Base-by-base conservation (phyloP, 768 basidiomycete genomes). In the Boletus bicolor region DNA sequence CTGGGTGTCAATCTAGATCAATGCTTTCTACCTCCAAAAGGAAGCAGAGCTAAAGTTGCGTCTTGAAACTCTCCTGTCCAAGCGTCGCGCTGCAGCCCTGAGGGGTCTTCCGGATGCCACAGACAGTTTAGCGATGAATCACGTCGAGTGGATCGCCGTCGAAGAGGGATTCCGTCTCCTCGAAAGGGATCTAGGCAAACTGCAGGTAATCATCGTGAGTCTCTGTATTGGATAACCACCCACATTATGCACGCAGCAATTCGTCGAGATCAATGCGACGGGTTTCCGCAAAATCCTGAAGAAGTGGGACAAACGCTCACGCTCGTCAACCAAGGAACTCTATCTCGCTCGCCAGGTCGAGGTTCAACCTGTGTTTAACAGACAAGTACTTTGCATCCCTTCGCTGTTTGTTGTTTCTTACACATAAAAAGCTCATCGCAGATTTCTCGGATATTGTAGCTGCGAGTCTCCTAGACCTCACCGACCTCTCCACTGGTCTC, bases 291-390 rank as follows among this genome's bases (percentile, higher is more conserved):
- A 98, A 72, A 98, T 98, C 46, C 73, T 98, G 58, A 98, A 99
- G 69, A 99, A 99, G 70, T 99, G 93, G 81, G 97, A 98, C 74
- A 99, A 98, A 73, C 83, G 93, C 45, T 93, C 93, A 37, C 97
- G 87, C 42, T 93, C 91, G 2, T 85, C 87, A 21, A 98, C 91
- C n/a, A 98, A 94, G 68, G 97, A 99, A 67, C 80, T 98, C 5
- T 98, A 98, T 72, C 83, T 99, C 19, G 84, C 91, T 44, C 85
- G 97, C 32, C 97, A 98, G 69, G 95, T 99, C 2, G 97, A 99
- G 62, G 91, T 98, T n/a, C 97, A 98, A 64, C 97, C 95, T 1
- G 93, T 95, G 42, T 98, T 98, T 75, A 95, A 98, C 68, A 79
- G 95, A 73, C 93, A 95, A 77, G 91, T 89, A 53, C 51, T 81